These are phyloP conservation scores for Phlyctochytrium planicorne DNA, from an alignment of 192 early-diverging fungal genomes.

Conservation along the genomic window DNA sequence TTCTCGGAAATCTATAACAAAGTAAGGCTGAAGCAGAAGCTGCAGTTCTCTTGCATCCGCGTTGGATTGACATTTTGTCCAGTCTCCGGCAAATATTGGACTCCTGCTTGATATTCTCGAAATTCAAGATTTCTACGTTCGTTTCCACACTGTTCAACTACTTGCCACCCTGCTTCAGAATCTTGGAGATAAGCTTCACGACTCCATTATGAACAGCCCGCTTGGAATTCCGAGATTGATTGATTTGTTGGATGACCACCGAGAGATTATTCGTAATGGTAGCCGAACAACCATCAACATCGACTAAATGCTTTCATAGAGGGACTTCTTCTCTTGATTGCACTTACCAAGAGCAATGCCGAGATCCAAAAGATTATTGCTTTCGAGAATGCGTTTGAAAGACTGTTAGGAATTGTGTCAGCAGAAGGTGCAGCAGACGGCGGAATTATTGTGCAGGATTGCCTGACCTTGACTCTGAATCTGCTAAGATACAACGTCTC, in stretches of 20 bases:
- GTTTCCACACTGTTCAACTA: conserved; percentile 88
- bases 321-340: conserved; percentile 86
- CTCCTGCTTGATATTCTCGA: conserved; percentile 83
- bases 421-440: conserved; percentile 90
- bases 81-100: conserved; percentile 66
- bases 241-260: conserved; percentile 87
- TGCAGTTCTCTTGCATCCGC: neutral
- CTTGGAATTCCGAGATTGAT: conserved; percentile 70
- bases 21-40: conserved; percentile 38
- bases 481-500: conserved; percentile 94
- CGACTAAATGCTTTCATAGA: conserved; percentile 51
- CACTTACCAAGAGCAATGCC: conserved; percentile 86
- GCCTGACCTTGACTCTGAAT: conserved; percentile 88
- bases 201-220: conserved; percentile 82
- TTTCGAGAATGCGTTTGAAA: conserved; percentile 97
- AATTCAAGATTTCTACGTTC: conserved; percentile 91
- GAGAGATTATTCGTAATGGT: conserved; percentile 97
- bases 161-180: conserved; percentile 72
- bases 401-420: conserved; percentile 79
- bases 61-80: neutral
- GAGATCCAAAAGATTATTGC: conserved; percentile 99
- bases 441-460: conserved; percentile 97
- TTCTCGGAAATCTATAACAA: conserved; percentile 50
- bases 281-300: neutral
- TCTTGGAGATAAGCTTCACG: conserved; percentile 66